Evolutionary conservation across 805 yeast species (phyloP).

Genomic region (Candida manassasensis): DNA sequence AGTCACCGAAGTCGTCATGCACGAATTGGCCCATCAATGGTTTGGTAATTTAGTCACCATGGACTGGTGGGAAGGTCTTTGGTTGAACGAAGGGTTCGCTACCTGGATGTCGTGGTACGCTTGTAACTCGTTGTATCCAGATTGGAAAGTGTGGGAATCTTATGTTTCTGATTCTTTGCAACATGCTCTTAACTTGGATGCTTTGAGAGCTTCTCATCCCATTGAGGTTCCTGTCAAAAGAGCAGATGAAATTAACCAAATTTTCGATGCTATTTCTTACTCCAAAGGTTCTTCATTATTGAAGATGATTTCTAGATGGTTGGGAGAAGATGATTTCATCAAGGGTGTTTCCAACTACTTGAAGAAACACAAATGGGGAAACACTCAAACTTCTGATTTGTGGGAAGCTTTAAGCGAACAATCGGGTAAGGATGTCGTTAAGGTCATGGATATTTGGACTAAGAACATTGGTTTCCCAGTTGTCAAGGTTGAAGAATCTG

Average conservation of each 20-base stretch:
- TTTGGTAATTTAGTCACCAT: conserved; percentile 85
- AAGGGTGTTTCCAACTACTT: conserved; percentile 77
- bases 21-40: conserved; percentile 91
- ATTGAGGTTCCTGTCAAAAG: conserved; percentile 76
- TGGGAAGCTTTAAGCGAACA: conserved; percentile 71
- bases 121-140: conserved; percentile 70
- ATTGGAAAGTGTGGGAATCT: conserved; percentile 84
- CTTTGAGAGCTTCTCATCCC: conserved; percentile 80
- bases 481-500: conserved; percentile 56
- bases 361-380: conserved; percentile 71
- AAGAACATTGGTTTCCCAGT: conserved; percentile 76
- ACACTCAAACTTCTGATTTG: conserved; percentile 70
- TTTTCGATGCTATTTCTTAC: conserved; percentile 80
- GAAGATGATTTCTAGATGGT: conserved; percentile 76
- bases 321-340: conserved; percentile 72
- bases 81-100: conserved; percentile 88
- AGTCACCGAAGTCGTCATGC: conserved; percentile 83
- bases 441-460: conserved; percentile 79
- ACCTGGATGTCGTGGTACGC: conserved; percentile 91
- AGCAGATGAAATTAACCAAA: conserved; percentile 78
- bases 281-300: conserved; percentile 75
- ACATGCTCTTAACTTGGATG: conserved; percentile 69
- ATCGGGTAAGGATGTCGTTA: conserved; percentile 66
- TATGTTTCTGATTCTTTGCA: conserved; percentile 76
- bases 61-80: conserved; percentile 91